Percentiles rank a stretch among this genome's conserved stretches.
Conservation (phyloP, 2,329 filamentous ascomycete species). For the Dactylellina sp. region DNA sequence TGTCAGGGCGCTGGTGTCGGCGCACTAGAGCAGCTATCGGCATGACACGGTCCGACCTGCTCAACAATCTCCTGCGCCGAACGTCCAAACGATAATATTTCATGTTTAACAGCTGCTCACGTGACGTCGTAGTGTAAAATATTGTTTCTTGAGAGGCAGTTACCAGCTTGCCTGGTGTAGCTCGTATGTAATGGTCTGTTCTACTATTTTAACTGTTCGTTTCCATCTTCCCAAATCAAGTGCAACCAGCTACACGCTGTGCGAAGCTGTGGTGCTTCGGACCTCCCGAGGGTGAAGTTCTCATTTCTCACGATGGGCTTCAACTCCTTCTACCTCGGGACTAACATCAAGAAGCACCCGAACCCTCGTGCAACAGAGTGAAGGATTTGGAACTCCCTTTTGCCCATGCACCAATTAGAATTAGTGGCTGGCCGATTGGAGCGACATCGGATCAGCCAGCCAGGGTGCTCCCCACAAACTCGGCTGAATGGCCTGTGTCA, state of each 20-base stretch:
- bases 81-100: too few species aligned
- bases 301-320: too few species aligned
- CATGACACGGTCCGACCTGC: neutral
- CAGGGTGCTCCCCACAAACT: constrained; percentile 49
- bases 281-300: too few species aligned
- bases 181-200: too few species aligned
- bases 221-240: too few species aligned
- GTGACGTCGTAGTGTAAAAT: neutral
- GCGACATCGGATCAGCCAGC: constrained; percentile 54
- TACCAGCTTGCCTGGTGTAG: too few species aligned
- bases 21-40: neutral
- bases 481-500: constrained; percentile 64
- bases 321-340: neutral
- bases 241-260: too few species aligned
- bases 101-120: constrained; percentile 2
- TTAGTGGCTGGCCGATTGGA: constrained; percentile 17
- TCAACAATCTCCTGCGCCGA: neutral
- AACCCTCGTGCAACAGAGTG: neutral
- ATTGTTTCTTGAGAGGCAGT: too few species aligned
- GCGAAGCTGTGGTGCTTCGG: too few species aligned
- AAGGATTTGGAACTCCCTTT: constrained; percentile 8
- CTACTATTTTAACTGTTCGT: too few species aligned
- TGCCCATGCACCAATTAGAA: constrained; percentile 1
- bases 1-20: constrained; percentile 4
- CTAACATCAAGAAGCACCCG: neutral